Evolutionary conservation across 768 basidiomycete species (phyloP).

Genomic region (Pisolithus orientalis): DNA sequence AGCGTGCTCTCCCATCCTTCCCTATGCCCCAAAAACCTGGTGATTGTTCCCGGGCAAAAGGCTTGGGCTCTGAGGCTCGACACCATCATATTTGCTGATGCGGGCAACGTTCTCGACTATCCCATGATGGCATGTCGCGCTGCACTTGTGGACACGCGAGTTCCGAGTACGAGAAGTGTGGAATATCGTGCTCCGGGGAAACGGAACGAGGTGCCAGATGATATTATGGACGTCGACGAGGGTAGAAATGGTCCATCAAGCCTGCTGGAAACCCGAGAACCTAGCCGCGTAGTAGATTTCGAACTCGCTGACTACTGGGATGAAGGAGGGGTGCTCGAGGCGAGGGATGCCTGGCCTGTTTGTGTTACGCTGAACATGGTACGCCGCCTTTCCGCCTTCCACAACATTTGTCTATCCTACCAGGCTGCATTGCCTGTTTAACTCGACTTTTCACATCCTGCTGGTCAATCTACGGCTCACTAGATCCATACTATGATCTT

Average conservation of each 20-base stretch:
- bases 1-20: constrained; percentile 62
- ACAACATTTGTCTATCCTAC: background rate
- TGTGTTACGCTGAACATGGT: constrained; percentile 76
- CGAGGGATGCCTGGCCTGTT: constrained; percentile 66
- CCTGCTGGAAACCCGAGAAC: constrained; percentile 50
- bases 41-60: constrained; percentile 53
- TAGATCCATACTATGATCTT: background rate
- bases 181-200: constrained; percentile 50
- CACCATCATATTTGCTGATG: constrained; percentile 64
- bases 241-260: constrained; percentile 17
- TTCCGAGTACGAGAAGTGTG: constrained; percentile 66
- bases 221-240: constrained; percentile 40
- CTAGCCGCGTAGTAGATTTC: constrained; percentile 62
- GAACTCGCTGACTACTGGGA: constrained; percentile 88
- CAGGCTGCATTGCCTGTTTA: too few relatives aligned
- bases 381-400: constrained; percentile 19
- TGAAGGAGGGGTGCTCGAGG: constrained; percentile 63
- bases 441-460: too few relatives aligned
- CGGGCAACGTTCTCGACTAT: constrained; percentile 72
- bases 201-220: constrained; percentile 28
- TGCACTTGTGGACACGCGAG: constrained; percentile 75
- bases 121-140: constrained; percentile 74
- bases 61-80: constrained; percentile 76
- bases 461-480: too few relatives aligned
- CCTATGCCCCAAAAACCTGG: constrained; percentile 59